Evolutionary conservation across 108 stramenopile genomes (phyloP), one percentile per base, ranked within the genome.

Genomic region (Chaetoceros muelleri): DNA sequence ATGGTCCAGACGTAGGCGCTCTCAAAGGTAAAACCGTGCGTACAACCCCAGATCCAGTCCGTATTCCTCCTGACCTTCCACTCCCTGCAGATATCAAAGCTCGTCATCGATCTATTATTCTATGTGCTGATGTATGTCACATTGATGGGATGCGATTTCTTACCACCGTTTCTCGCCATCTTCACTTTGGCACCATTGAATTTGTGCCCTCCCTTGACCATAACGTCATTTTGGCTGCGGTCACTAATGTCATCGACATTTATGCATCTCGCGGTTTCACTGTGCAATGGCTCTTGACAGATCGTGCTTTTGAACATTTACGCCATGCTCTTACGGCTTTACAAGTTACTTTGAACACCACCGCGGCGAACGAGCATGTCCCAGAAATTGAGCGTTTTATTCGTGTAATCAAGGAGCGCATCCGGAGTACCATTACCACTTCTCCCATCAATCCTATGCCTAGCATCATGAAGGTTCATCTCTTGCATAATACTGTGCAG

Each of bases 341-440:
- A 3, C 50, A 44, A 2, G 45, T 57, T 21, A 10, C 28, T 0
- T 44, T 58, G 24, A 55, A 72, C 17, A 21, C 48, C 29, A 20
- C 26, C 21, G 22, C 62, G 16, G 21, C 48, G 24, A 63, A 71
- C 23, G 75, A 76, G 26, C 79, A 80, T 53, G 69, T 76, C 8
- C 65, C 69, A 78, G 21, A n/a, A n/a, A n/a, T n/a, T n/a, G n/a
- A n/a, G n/a, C n/a, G n/a, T n/a, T n/a, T n/a, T n/a, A n/a, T n/a
- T n/a, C n/a, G n/a, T n/a, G n/a, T n/a, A n/a, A n/a, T n/a, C n/a
- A n/a, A n/a, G n/a, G n/a, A n/a, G n/a, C 55, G 72, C 13, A 31
- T 28, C 23, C 54, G 76, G 7, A 25, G 52, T 17, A 57, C 52
- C 27, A 52, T 45, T 47, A 44, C 51, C 55, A 61, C 55, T 3